Evolutionary conservation across 257 asterid genomes (phyloP).

Genomic region (Plantago major): DNA sequence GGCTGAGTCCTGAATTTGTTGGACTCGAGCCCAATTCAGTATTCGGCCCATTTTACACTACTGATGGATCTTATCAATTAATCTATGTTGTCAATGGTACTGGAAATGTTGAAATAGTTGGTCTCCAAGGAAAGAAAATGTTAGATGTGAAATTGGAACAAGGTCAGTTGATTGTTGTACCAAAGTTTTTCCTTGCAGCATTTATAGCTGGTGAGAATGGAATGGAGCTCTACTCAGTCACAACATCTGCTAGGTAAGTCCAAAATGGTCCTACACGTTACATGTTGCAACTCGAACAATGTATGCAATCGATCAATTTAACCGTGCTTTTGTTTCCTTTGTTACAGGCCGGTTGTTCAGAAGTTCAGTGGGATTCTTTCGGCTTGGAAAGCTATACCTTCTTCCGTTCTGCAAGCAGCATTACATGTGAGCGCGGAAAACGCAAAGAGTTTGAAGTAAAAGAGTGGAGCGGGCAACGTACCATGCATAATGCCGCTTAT

Average conservation of each 20-base stretch:
- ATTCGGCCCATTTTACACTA: constrained; percentile 23
- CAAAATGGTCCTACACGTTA: too few relatives aligned
- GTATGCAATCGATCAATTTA: background rate
- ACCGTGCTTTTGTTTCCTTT: background rate
- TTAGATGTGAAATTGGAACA: constrained; percentile 23
- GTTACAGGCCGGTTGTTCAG: constrained; percentile 27
- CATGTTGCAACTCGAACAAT: background rate
- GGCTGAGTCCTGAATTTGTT: constrained; percentile 28
- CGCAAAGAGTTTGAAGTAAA: too few relatives aligned
- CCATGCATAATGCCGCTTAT: too few relatives aligned
- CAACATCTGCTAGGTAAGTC: constrained; percentile 34
- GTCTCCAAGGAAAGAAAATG: constrained; percentile 26
- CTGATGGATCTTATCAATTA: constrained; percentile 25
- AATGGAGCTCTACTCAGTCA: constrained; percentile 27
- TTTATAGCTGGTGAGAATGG: constrained; percentile 30
- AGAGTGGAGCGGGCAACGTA: too few relatives aligned
- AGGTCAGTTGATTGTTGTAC: constrained; percentile 39
- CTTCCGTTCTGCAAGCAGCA: constrained; percentile 30
- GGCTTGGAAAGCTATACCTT: constrained; percentile 26
- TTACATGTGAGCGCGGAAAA: constrained; percentile 15
- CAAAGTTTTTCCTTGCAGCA: constrained; percentile 30
- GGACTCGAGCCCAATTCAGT: constrained; percentile 15
- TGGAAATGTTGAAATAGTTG: constrained; percentile 33
- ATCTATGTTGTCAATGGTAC: constrained; percentile 31
- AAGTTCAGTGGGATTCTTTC: constrained; percentile 28